Evolutionary conservation across 495 filamentous ascomycete species (phyloP).

Genomic region (Penicillium pulvis): DNA sequence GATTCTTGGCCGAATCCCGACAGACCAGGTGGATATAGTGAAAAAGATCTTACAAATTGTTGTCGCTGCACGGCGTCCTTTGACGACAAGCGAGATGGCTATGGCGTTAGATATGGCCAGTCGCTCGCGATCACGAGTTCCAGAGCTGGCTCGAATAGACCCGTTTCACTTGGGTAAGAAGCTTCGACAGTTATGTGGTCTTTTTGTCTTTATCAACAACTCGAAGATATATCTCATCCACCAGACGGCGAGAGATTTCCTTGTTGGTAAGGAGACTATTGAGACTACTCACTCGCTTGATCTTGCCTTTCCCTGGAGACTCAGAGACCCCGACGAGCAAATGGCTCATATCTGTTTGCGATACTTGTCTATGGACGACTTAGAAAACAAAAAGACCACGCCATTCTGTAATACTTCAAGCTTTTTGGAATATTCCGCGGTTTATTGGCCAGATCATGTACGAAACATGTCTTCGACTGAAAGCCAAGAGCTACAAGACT

Average conservation of each 20-base stretch:
- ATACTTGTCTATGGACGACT: constrained; percentile 27
- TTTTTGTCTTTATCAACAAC: constrained; percentile 42
- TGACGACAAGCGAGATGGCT: constrained; percentile 35
- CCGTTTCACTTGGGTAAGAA: constrained; percentile 15
- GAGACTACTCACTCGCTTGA: background rate
- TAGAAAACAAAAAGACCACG: constrained; percentile 8
- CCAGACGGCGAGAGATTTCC: constrained; percentile 37
- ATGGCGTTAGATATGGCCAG: constrained; percentile 37
- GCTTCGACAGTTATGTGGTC: constrained; percentile 39
- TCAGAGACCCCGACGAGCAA: constrained; percentile 17
- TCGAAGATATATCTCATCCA: constrained; percentile 39
- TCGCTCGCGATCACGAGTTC: constrained; percentile 15
- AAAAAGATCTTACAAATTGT: constrained; percentile 40
- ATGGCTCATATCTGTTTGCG: constrained; percentile 26
- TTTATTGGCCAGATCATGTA: constrained; percentile 28
- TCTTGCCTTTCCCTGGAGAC: constrained; percentile 13
- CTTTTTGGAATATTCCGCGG: constrained; percentile 29
- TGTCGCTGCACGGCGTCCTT: constrained; percentile 32
- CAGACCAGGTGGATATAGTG: constrained; percentile 12
- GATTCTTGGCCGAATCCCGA: constrained; percentile 26
- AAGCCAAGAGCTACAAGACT: background rate
- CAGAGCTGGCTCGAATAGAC: constrained; percentile 21
- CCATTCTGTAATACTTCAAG: constrained; percentile 6
- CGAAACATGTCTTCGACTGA: constrained; percentile 14
- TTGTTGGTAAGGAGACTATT: constrained; percentile 13